Conservation (phyloP, 352 stramenopile genomes). For the Phytopythium chamaehyphon region DNA sequence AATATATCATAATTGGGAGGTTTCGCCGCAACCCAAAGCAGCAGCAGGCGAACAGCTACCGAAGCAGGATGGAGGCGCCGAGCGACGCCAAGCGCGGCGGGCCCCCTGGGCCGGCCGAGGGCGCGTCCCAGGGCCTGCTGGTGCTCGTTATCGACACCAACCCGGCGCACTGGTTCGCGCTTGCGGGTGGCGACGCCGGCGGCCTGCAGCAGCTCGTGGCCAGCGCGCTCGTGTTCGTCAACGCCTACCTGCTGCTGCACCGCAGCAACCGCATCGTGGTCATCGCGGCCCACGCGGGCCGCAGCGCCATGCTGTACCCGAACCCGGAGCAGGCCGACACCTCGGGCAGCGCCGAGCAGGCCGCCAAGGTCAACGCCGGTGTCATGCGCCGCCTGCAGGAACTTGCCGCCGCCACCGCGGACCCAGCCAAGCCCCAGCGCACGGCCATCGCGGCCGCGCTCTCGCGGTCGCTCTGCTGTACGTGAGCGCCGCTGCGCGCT, state of each 20-base stretch:
- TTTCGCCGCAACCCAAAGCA: too few relatives aligned
- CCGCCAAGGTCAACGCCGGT: slow-evolving; percentile 61
- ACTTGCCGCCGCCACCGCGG: slow-evolving; percentile 41
- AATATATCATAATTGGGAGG: too few relatives aligned
- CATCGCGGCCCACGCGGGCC: slow-evolving; percentile 70
- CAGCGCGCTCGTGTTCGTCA: slow-evolving; percentile 81
- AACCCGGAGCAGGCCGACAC: slow-evolving; percentile 62
- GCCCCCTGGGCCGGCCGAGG: slow-evolving; percentile 9
- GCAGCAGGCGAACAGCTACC: neutral
- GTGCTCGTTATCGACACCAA: slow-evolving; percentile 83
- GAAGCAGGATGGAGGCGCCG: neutral
- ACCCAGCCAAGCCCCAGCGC: slow-evolving; percentile 48
- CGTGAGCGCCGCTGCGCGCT: too few relatives aligned
- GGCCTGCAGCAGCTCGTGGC: slow-evolving; percentile 70
- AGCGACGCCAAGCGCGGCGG: slow-evolving; percentile 5
- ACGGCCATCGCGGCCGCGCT: slow-evolving; percentile 75
- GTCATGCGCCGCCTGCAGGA: slow-evolving; percentile 68
- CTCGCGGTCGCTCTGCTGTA: slow-evolving; percentile 81
- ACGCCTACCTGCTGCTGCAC: slow-evolving; percentile 82
- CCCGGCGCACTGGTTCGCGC: slow-evolving; percentile 61
- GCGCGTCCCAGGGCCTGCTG: slow-evolving; percentile 47
- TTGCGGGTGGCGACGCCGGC: slow-evolving; percentile 18
- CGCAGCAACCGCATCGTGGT: slow-evolving; percentile 85
- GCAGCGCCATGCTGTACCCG: slow-evolving; percentile 73
- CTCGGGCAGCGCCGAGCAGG: slow-evolving; percentile 63